Base-by-base conservation (phyloP, 2,329 filamentous ascomycete species). In the Colletotrichum spinosum region DNA sequence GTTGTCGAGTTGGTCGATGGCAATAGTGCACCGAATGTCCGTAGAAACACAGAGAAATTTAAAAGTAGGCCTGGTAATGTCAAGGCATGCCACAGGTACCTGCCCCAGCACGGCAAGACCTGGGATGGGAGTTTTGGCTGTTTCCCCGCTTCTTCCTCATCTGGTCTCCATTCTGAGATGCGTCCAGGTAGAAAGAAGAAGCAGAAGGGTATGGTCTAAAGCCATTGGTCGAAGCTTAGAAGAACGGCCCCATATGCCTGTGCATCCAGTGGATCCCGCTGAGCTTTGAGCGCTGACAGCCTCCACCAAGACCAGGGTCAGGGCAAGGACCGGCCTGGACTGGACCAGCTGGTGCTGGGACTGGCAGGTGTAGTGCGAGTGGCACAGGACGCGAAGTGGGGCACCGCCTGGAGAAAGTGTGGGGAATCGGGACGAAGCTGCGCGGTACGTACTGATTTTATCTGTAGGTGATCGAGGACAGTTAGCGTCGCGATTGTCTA, bases 381-480 rank as follows among this genome's bases (percentile, higher is more conserved):
- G 37, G 48, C 48, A 57, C 15, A 53, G 58, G 41, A 25, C 52
- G 35, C 17, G 8, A 45, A 62, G 42, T 52, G 58, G 63, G 15
- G 4, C 48, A 42, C 3, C 42, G 39, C 59, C 58, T 63, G 63
- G 63, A 66, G 63, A 66, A 58, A 66, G 58, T 66, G 52, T 66
- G 63, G 63, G 53, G 63, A 66, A 50, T 13, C 11, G 58, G 41
- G 53, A 42, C 41, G 58, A 56, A 53, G 41, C 46, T 35, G 15
- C 15, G 8, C 8, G 41, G 37, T 49, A 63, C 58, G 58, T 66
- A 44, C 53, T 25, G 25, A 25, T 25, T 25, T 25, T 5, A 5
- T 25, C 52, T 62, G 48, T 41, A 8, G 11, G 35, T 41, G 46
- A 44, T 10, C 41, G 4, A 42, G 45, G 39, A 15, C 35, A 52